Evolutionary conservation across 2,329 filamentous ascomycete genomes (phyloP).

Genomic region (Pseudogymnoascus sp.): DNA sequence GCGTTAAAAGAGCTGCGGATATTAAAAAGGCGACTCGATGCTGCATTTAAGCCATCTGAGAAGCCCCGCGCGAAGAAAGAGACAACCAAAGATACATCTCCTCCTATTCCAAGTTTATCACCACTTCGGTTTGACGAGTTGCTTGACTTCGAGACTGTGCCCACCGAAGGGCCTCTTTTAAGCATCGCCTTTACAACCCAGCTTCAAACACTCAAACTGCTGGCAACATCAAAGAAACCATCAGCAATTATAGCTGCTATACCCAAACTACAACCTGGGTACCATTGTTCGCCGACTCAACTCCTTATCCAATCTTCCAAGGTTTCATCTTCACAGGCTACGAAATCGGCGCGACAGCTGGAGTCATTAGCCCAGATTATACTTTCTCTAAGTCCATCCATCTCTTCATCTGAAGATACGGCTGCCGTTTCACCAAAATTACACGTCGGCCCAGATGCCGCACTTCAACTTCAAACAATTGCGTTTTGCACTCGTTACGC

Average conservation of each 20-base stretch:
- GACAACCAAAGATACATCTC: conserved; percentile 18
- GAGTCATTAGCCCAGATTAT: conserved; percentile 59
- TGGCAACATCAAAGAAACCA: conserved; percentile 54
- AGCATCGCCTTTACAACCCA: conserved; percentile 57
- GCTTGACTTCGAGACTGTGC: conserved; percentile 50
- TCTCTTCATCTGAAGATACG: conserved; percentile 56
- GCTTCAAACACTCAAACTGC: conserved; percentile 55
- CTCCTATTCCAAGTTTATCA: conserved; percentile 32
- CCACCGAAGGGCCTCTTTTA: conserved; percentile 39
- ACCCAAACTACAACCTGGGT: conserved; percentile 45
- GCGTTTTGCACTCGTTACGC: conserved; percentile 54
- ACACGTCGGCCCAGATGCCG: conserved; percentile 48
- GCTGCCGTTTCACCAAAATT: conserved; percentile 46
- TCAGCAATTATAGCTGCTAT: conserved; percentile 51
- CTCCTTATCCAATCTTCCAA: conserved; percentile 42
- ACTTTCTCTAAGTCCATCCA: conserved; percentile 58
- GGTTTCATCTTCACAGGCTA: conserved; percentile 34
- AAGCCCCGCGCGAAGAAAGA: conserved; percentile 19
- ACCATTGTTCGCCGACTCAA: conserved; percentile 49
- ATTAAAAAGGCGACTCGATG: conserved; percentile 57
- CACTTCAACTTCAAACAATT: conserved; percentile 57
- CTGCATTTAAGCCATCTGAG: conserved; percentile 14
- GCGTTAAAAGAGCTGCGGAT: conserved; percentile 62
- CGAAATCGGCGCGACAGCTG: conserved; percentile 58
- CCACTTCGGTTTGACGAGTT: conserved; percentile 47